phyloP scores from a whole-genome alignment of 306 rosid species.

The Gleditsia sinensis region DNA sequence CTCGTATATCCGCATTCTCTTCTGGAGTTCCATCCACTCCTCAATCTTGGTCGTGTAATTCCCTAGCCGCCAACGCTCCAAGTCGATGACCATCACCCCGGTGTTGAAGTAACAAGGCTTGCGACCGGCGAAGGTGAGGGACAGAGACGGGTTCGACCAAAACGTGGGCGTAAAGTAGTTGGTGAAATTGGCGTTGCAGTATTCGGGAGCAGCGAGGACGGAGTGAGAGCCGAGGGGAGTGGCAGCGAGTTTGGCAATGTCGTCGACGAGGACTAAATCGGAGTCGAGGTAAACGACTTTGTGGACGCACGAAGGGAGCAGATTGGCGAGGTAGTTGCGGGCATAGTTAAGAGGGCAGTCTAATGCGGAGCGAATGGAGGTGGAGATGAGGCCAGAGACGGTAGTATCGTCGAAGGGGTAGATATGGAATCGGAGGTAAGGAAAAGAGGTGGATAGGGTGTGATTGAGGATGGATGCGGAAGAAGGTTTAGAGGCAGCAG shows the following conservation, averaged over 20 bases:
- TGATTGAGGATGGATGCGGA: slow-evolving; percentile 25
- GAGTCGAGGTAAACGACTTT: slow-evolving; percentile 87
- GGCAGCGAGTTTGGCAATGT: slow-evolving; percentile 73
- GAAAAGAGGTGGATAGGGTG: slow-evolving; percentile 60
- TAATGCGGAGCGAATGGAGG: slow-evolving; percentile 84
- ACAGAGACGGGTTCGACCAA: slow-evolving; percentile 82
- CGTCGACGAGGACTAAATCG: slow-evolving; percentile 84
- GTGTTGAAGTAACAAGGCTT: slow-evolving; percentile 86
- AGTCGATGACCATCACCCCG: slow-evolving; percentile 92
- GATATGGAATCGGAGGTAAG: slow-evolving; percentile 66
- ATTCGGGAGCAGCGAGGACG: slow-evolving; percentile 90
- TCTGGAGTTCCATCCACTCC: slow-evolving; percentile 98
- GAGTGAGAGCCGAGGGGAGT: slow-evolving; percentile 47
- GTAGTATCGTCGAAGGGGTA: slow-evolving; percentile 64
- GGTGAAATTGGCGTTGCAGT: slow-evolving; percentile 83
- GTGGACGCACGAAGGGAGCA: slow-evolving; percentile 56
- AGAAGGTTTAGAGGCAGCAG: slow-evolving; percentile 46
- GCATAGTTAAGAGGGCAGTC: slow-evolving; percentile 91
- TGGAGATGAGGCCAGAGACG: slow-evolving; percentile 80
- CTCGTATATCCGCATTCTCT: slow-evolving; percentile 92
- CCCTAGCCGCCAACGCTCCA: slow-evolving; percentile 73
- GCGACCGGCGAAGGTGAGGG: slow-evolving; percentile 60
- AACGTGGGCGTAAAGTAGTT: slow-evolving; percentile 77
- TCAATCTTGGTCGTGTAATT: slow-evolving; percentile 65
- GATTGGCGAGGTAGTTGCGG: slow-evolving; percentile 64